A percentile compares a stretch with the other conserved stretches of the same genome.
phyloP scores from a whole-genome alignment of 768 basidiomycete species.

The Panellus pusillus region DNA sequence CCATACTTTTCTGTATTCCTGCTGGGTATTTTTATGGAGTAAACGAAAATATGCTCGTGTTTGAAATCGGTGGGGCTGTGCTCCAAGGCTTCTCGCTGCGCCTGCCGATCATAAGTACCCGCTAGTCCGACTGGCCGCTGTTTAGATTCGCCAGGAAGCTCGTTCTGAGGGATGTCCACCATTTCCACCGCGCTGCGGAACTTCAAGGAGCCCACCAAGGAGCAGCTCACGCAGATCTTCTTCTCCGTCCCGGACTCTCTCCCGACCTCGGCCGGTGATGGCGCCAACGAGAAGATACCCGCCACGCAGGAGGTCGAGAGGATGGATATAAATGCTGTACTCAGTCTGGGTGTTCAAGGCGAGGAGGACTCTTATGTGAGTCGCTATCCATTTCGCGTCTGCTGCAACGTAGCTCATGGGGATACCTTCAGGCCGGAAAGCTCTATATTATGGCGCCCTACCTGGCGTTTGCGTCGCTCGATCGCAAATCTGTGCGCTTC shows the following conservation, averaged over 20 bases:
- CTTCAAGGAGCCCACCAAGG: conserved; percentile 91
- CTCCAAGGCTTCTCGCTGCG: too few species aligned
- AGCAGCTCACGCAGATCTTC: conserved; percentile 81
- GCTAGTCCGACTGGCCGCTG: background rate
- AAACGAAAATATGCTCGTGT: too few species aligned
- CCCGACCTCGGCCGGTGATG: background rate
- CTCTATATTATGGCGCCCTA: conserved; percentile 87
- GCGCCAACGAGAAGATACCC: conserved; percentile 27
- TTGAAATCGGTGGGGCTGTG: too few species aligned
- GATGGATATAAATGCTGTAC: conserved; percentile 88
- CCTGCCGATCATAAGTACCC: too few species aligned
- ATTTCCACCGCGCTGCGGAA: conserved; percentile 87
- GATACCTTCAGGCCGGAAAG: conserved; percentile 72
- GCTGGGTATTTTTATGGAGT: background rate
- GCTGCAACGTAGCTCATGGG: background rate
- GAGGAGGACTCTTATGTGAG: conserved; percentile 92
- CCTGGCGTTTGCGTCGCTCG: conserved; percentile 86
- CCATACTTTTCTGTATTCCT: conserved; percentile 9
- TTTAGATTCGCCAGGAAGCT: background rate
- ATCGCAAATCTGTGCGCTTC: conserved; percentile 89
- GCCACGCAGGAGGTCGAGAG: conserved; percentile 45
- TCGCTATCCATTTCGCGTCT: conserved; percentile 21
- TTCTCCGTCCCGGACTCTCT: conserved; percentile 69
- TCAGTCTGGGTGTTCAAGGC: conserved; percentile 76
- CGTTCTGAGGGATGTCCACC: conserved; percentile 55